A percentile compares a stretch with the other conserved stretches of the same genome.
Conservation (phyloP, 768 basidiomycete genomes). For the Russula ochroleuca region DNA sequence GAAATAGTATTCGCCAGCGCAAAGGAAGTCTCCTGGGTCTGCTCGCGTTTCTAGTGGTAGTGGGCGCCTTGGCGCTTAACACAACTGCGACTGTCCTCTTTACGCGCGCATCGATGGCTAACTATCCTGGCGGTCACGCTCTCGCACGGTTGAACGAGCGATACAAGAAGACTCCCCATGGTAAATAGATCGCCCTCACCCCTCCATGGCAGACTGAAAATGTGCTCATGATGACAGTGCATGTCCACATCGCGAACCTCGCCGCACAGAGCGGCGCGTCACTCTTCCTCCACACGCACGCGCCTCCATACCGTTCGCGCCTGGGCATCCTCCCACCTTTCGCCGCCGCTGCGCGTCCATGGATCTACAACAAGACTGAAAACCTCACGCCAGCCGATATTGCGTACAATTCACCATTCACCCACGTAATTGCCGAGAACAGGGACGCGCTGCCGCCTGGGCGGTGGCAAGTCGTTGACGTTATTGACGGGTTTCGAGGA, state of each 20-base stretch:
- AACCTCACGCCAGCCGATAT: constrained; percentile 43
- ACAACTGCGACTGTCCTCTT: constrained; percentile 48
- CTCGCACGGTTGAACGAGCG: constrained; percentile 56
- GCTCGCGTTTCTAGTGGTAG: constrained; percentile 43
- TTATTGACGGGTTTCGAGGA: constrained; percentile 44
- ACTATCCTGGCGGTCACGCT: constrained; percentile 89
- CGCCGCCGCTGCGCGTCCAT: constrained; percentile 32
- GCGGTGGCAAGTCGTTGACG: constrained; percentile 44
- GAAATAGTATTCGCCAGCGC: constrained; percentile 42
- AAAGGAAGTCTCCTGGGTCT: constrained; percentile 48
- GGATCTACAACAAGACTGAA: constrained; percentile 86
- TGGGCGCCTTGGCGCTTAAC: constrained; percentile 53
- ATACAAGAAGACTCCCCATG: constrained; percentile 36
- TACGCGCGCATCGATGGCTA: constrained; percentile 56
- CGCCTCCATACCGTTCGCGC: constrained; percentile 47
- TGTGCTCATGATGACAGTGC: constrained; percentile 36
- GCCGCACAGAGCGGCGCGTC: constrained; percentile 89
- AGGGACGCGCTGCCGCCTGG: constrained; percentile 28
- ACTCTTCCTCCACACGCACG: constrained; percentile 71
- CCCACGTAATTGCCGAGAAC: constrained; percentile 60
- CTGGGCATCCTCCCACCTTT: constrained; percentile 23
- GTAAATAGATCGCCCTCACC: constrained; percentile 28
- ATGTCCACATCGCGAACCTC: constrained; percentile 79
- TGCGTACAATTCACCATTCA: constrained; percentile 41
- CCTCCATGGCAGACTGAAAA: constrained; percentile 1